phyloP scores from a whole-genome alignment of 73 alveolate genomes.

The Uronychia setigera region DNA sequence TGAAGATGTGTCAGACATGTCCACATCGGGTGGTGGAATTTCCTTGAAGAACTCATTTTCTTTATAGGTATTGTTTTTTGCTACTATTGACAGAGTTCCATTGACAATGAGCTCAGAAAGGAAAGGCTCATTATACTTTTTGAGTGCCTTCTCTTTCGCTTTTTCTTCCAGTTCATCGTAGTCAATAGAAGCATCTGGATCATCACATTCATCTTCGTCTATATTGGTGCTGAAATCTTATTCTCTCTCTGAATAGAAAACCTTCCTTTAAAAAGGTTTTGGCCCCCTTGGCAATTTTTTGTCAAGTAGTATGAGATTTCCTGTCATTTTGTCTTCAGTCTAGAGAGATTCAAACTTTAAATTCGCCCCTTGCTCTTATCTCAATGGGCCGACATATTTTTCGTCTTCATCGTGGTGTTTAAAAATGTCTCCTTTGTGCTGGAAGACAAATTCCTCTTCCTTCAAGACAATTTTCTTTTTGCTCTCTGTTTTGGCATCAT shows the following conservation, averaged over 20 bases:
- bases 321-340: too few relatives aligned
- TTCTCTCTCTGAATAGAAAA: background rate
- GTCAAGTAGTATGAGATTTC: background rate
- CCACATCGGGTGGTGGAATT: background rate
- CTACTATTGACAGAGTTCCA: background rate
- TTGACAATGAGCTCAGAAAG: background rate
- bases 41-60: background rate
- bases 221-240: background rate
- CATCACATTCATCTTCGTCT: background rate
- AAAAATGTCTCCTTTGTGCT: background rate
- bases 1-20: background rate
- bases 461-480: too few relatives aligned
- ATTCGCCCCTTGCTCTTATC: background rate
- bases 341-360: background rate
- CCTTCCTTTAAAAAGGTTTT: background rate
- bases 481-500: background rate
- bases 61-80: background rate
- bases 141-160: background rate
- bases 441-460: background rate
- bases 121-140: background rate
- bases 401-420: background rate
- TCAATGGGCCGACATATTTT: background rate
- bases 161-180: background rate
- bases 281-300: background rate
- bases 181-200: background rate